These are phyloP conservation scores for Zopfia rhizophila DNA, from an alignment of 2,329 filamentous ascomycete species.

Conservation along the genomic window DNA sequence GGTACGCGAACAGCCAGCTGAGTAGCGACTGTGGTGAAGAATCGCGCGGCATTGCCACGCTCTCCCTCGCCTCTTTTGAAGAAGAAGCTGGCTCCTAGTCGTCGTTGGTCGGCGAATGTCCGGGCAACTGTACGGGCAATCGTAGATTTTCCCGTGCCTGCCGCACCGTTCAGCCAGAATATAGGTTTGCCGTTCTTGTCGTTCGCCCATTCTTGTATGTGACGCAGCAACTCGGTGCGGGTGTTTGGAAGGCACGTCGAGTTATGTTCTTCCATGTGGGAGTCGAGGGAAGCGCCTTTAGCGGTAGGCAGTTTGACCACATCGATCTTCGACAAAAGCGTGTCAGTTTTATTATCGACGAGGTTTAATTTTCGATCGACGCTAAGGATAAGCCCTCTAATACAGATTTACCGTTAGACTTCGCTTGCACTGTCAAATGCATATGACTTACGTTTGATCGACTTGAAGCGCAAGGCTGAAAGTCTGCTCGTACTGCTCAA, in stretches of 20 bases:
- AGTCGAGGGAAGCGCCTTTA: conserved; percentile 10
- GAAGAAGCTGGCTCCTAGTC: conserved; percentile 15
- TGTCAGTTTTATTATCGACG: too few species aligned
- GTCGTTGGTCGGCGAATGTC: neutral
- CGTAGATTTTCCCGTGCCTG: conserved; percentile 28
- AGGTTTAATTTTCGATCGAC: conserved; percentile 21
- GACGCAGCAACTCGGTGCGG: conserved; percentile 10
- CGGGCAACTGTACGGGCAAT: conserved; percentile 5
- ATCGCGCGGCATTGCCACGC: neutral
- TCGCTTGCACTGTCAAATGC: conserved; percentile 20
- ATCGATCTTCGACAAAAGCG: too few species aligned
- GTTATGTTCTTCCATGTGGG: conserved; percentile 3
- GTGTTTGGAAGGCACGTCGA: conserved; percentile 7
- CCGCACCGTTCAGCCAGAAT: conserved; percentile 24
- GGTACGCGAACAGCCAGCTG: neutral
- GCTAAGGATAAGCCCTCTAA: conserved; percentile 14
- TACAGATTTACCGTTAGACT: conserved; percentile 11
- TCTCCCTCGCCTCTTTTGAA: conserved; percentile 11
- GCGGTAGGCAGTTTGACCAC: conserved; percentile 27
- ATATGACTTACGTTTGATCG: conserved; percentile 39
- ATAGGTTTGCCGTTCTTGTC: conserved; percentile 7
- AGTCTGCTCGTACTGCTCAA: conserved; percentile 32
- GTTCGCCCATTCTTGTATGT: conserved; percentile 13
- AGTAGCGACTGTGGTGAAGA: conserved; percentile 13
- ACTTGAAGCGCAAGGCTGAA: conserved; percentile 40